A percentile compares a stretch with the other conserved stretches of the same genome.
These are phyloP conservation scores for Meira miltonrushii DNA, from an alignment of 1,284 basidiomycete species.

Conservation along the genomic window DNA sequence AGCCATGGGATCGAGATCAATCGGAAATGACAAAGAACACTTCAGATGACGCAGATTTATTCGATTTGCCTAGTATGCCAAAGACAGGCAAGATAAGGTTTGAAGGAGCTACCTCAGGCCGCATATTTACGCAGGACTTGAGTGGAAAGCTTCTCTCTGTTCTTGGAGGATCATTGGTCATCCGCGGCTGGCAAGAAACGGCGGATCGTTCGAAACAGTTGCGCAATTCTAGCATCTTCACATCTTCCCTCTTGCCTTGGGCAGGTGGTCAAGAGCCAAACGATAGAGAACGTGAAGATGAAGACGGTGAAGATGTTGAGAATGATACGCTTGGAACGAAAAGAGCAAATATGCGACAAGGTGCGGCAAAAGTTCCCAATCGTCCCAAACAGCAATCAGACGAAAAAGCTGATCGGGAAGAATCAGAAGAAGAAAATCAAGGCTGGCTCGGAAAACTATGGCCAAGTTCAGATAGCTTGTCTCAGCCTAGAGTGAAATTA, in stretches of 20 bases:
- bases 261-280: slow-evolving; percentile 10
- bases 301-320: not conserved
- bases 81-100: slow-evolving; percentile 47
- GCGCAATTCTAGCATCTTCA: slow-evolving; percentile 15
- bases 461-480: slow-evolving; percentile 28
- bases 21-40: slow-evolving; percentile 12
- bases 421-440: slow-evolving; percentile 6
- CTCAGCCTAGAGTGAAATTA: slow-evolving; percentile 24
- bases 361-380: slow-evolving; percentile 24
- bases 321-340: not conserved
- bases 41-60: slow-evolving; percentile 26
- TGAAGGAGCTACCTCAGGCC: slow-evolving; percentile 43
- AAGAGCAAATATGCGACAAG: slow-evolving; percentile 13
- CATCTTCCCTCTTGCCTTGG: slow-evolving; percentile 21
- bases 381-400: slow-evolving; percentile 20
- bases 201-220: slow-evolving; percentile 25
- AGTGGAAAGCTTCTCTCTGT: slow-evolving; percentile 35
- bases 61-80: slow-evolving; percentile 36
- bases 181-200: slow-evolving; percentile 41
- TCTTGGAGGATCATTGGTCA: slow-evolving; percentile 38
- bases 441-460: slow-evolving; percentile 22
- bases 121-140: slow-evolving; percentile 47
- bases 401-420: slow-evolving; percentile 13
- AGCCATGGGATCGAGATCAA: slow-evolving; percentile 42
- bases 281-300: slow-evolving; percentile 8